Base-by-base conservation (phyloP, 2,329 filamentous ascomycete species). In the Pezicula carpinea region DNA sequence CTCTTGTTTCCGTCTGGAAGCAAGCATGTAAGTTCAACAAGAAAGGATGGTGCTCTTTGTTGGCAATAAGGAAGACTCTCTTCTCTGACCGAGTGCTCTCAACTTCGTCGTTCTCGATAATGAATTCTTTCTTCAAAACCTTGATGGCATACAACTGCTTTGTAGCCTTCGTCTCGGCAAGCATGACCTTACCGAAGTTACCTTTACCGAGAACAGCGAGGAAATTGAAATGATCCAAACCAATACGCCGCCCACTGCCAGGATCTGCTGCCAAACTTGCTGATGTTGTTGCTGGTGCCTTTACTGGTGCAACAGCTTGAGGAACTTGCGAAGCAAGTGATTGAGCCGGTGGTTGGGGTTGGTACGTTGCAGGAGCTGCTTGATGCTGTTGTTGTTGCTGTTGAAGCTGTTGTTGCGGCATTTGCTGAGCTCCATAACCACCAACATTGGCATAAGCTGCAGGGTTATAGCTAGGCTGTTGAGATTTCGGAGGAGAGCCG, bases 181-280 rank as follows among this genome's bases (percentile, higher is more conserved):
- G 75, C 93, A 99, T 99, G 70, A 99, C 93, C 71, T 99, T 99
- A 67, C 93, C 93, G 64, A 99, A 99, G 71, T 99, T 99, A 72
- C 93, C 93, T 71, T 99, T 99, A 64, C 93, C 93, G 55, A 99
- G 80, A 45, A 99, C 93, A 54, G 95, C 92, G 55, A 99, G 77
- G 79, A 99, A 99, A 67, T 99, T 99, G 77, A 99, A 99, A 69
- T 99, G 91, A 65, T 99, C 95, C 39, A 99, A 75, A 15, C 93
- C 93, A 64, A 99, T 97, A 44, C 92, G 82, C 62, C 85, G 80
- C 26, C 87, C 87, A 48, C 85, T 89, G 34, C 88, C 87, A 3
- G 80, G 74, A 49, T 85, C 76, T 56, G 63, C 51, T 62, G 66
- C 33, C 62, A 64, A 56, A 43, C 62, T 46, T 45, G 63, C 45